Evolutionary conservation across 352 stramenopile genomes (phyloP).

Genomic region (Thalassiosira ordinaria): DNA sequence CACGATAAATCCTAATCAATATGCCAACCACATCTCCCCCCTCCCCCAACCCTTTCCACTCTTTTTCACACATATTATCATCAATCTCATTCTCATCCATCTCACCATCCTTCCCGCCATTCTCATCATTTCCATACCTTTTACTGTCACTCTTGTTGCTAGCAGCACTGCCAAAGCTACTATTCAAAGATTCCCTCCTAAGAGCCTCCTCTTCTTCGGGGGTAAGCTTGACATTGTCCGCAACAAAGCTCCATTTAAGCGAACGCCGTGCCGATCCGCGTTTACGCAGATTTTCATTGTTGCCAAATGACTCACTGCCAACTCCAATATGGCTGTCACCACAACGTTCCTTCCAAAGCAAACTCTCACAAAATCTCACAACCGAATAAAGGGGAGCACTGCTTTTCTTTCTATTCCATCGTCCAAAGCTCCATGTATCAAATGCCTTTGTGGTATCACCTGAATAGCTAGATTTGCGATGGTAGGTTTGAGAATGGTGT

Average conservation of each 20-base stretch:
- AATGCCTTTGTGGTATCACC: slow-evolving; percentile 14
- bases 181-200: background rate
- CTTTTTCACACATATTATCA: too few relatives aligned
- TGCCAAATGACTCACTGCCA: background rate
- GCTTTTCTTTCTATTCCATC: slow-evolving; percentile 42
- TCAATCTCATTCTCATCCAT: background rate
- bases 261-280: background rate
- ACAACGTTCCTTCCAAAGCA: slow-evolving; percentile 8
- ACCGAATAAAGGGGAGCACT: slow-evolving; percentile 53
- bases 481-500: background rate
- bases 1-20: slow-evolving; percentile 48
- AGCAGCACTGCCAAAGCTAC: background rate
- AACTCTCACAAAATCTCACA: slow-evolving; percentile 55
- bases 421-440: slow-evolving; percentile 28
- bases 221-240: slow-evolving; percentile 46
- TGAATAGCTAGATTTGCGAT: background rate
- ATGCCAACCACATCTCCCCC: slow-evolving; percentile 25
- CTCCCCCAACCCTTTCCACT: background rate
- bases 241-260: slow-evolving; percentile 38
- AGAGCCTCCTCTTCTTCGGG: slow-evolving; percentile 51
- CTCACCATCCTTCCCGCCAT: background rate
- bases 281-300: background rate
- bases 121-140: background rate
- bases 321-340: background rate
- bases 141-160: background rate